Percentiles rank a stretch among this genome's conserved stretches.
These are phyloP conservation scores for Aspergillus bridgeri DNA, from an alignment of 495 filamentous ascomycete genomes.

Conservation along the genomic window DNA sequence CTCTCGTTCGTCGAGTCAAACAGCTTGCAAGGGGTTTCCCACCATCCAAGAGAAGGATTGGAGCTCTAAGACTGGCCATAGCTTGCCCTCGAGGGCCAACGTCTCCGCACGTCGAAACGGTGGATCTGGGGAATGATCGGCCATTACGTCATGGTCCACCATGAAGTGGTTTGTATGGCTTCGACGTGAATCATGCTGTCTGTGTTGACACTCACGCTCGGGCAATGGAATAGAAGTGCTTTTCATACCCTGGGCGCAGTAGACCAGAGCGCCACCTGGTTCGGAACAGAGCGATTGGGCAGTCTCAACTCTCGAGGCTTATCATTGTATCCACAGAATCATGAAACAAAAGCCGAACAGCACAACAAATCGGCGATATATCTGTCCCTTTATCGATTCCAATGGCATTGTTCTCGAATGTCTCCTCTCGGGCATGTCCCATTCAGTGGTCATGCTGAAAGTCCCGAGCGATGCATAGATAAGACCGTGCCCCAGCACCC, in stretches of 20 bases:
- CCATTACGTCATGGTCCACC: conserved; percentile 11
- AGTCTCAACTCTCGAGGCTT: background rate
- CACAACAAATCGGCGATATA: too few species aligned
- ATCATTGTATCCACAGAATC: background rate
- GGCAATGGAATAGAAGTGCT: too few species aligned
- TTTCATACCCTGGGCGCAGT: too few species aligned
- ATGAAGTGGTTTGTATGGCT: background rate
- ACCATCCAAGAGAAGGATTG: background rate
- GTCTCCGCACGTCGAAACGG: background rate
- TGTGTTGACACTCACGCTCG: too few species aligned
- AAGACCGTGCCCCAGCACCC: background rate
- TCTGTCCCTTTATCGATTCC: background rate
- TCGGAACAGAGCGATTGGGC: too few species aligned
- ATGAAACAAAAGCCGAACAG: background rate
- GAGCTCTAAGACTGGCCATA: background rate
- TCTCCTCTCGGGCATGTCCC: background rate
- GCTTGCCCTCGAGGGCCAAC: background rate
- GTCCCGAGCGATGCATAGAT: background rate
- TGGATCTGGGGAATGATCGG: conserved; percentile 13
- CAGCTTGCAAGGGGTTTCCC: background rate
- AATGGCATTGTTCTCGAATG: background rate
- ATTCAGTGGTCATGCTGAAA: background rate
- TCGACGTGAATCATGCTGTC: background rate
- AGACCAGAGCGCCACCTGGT: too few species aligned
- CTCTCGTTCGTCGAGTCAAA: background rate